Conservation (phyloP, 179 eudicot genomes). For the Amaranthus tricolor region DNA sequence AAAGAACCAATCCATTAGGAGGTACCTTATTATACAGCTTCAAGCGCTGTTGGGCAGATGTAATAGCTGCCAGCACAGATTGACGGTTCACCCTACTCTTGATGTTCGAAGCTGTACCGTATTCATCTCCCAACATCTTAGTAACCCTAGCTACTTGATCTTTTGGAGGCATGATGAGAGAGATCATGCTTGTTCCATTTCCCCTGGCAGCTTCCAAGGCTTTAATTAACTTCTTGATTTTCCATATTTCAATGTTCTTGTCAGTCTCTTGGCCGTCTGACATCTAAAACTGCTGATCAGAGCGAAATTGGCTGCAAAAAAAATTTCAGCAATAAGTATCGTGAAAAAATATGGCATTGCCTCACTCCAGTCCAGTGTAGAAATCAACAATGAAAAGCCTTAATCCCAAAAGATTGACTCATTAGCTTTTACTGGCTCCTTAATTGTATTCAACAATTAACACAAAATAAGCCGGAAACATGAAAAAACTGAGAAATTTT, state of each 20-base stretch:
- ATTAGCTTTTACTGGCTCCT: too few species aligned
- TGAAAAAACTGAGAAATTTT: too few species aligned
- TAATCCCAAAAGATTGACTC: too few species aligned
- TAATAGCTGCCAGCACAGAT: constrained; percentile 37
- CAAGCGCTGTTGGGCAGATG: constrained; percentile 37
- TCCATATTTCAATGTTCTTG: constrained; percentile 39
- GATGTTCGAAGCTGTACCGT: constrained; percentile 39
- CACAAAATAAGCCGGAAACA: too few species aligned
- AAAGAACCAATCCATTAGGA: constrained; percentile 36
- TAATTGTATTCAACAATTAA: too few species aligned
- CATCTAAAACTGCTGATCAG: constrained; percentile 16
- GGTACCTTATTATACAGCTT: constrained; percentile 38
- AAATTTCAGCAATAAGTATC: too few species aligned
- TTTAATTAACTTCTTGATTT: constrained; percentile 38
- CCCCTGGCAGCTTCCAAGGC: constrained; percentile 39
- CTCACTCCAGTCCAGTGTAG: too few species aligned
- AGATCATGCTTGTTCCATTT: constrained; percentile 40
- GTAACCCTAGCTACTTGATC: constrained; percentile 37
- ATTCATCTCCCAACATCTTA: constrained; percentile 42
- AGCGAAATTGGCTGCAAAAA: constrained; percentile 17
- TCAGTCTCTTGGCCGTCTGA: constrained; percentile 33
- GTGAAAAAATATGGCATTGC: too few species aligned
- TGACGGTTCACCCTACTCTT: constrained; percentile 40
- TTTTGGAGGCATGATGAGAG: constrained; percentile 40
- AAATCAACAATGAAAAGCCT: too few species aligned